phyloP scores from a whole-genome alignment of 164 flowering plant genomes.

The Piper betle region DNA sequence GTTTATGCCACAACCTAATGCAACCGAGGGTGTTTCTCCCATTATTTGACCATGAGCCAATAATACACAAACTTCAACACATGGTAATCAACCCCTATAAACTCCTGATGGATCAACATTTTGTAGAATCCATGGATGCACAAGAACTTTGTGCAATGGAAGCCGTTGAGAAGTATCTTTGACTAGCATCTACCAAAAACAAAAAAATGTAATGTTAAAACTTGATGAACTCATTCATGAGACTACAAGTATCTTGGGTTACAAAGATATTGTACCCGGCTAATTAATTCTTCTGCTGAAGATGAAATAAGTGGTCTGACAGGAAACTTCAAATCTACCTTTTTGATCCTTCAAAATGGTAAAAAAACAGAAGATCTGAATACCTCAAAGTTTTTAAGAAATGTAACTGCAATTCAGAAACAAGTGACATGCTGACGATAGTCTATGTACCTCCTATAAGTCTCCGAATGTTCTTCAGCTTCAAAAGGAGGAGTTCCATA shows the following conservation, averaged over 20 bases:
- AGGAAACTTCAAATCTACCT: slow-evolving; percentile 90
- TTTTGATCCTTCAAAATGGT: slow-evolving; percentile 48
- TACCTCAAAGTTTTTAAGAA: background rate
- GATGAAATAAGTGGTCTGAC: slow-evolving; percentile 71
- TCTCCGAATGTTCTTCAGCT: slow-evolving; percentile 94
- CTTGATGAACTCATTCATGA: background rate
- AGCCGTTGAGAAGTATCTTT: slow-evolving; percentile 75
- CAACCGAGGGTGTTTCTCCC: no score
- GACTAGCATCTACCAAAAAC: slow-evolving; percentile 62
- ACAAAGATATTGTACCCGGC: slow-evolving; percentile 43
- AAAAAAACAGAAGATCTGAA: background rate
- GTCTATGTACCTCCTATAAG: slow-evolving; percentile 62
- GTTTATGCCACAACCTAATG: no score
- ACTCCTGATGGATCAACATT: slow-evolving; percentile 94
- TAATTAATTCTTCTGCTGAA: slow-evolving; percentile 82
- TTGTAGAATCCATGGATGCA: slow-evolving; percentile 96
- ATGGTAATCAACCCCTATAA: slow-evolving; percentile 21
- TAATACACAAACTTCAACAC: background rate
- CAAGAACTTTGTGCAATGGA: slow-evolving; percentile 83
- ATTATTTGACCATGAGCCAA: no score
- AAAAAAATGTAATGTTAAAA: background rate
- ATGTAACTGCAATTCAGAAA: background rate
- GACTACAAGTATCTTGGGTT: background rate
- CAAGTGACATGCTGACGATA: background rate
- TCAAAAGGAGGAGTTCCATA: slow-evolving; percentile 98